Percentiles rank a stretch among this genome's conserved stretches.
Conservation (phyloP, 2,329 filamentous ascomycete species). For the Trichoderma atrobrunneum region DNA sequence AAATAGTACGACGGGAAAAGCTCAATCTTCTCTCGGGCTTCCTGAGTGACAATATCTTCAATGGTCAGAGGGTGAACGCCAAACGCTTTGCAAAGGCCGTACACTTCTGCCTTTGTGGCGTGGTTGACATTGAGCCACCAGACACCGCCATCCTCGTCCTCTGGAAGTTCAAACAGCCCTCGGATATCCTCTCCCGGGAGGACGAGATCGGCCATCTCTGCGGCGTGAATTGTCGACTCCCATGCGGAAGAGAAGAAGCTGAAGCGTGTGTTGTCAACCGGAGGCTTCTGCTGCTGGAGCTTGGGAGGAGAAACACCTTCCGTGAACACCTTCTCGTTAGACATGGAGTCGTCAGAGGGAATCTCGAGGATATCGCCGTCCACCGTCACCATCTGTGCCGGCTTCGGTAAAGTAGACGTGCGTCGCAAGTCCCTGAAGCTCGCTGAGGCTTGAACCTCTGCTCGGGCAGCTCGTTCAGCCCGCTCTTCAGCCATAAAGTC, state of each 20-base stretch:
- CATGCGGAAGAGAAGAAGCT: constrained; percentile 96
- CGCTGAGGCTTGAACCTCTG: constrained; percentile 39
- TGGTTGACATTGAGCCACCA: constrained; percentile 98
- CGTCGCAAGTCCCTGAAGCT: constrained; percentile 35
- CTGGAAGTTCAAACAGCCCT: constrained; percentile 73
- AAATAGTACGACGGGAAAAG: constrained; percentile 98
- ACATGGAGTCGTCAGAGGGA: constrained; percentile 44
- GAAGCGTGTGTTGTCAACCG: constrained; percentile 72
- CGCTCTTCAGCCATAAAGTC: constrained; percentile 73
- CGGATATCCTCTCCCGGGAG: constrained; percentile 87
- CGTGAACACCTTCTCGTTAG: constrained; percentile 47
- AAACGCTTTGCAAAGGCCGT: constrained; percentile 87
- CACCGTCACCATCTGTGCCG: constrained; percentile 44
- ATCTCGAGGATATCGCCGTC: constrained; percentile 59
- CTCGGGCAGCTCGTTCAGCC: constrained; percentile 45
- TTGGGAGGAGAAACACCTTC: constrained; percentile 37
- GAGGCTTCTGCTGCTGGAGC: constrained; percentile 32
- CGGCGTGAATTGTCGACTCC: constrained; percentile 88
- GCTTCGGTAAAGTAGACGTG: constrained; percentile 28
- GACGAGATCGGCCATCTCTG: constrained; percentile 82
- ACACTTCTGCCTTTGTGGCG: constrained; percentile 83
- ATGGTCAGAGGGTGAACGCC: constrained; percentile 93
- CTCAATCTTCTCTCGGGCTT: constrained; percentile 97
- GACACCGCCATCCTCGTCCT: constrained; percentile 69
- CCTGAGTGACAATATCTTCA: constrained; percentile 93